Percentiles rank a stretch among this genome's conserved stretches.
phyloP scores from a whole-genome alignment of 2,329 filamentous ascomycete species.

The Calonectria crousiana region DNA sequence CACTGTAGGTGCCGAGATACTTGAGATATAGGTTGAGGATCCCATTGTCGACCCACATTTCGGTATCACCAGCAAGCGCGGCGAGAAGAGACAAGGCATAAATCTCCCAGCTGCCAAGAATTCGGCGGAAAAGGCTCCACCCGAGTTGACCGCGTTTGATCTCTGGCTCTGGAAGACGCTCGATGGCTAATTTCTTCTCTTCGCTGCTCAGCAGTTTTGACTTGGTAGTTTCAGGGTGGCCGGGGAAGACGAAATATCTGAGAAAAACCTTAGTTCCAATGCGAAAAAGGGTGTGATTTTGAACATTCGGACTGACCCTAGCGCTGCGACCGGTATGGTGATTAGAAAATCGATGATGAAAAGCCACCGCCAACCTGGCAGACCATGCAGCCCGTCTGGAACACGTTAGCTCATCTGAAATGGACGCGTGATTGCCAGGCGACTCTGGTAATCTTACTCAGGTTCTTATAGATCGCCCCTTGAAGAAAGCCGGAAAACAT shows the following conservation, averaged over 20 bases:
- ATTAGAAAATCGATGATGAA: slow-evolving; percentile 56
- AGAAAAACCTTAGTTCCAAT: not conserved
- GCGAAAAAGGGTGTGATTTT: no score
- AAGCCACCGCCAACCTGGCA: slow-evolving; percentile 58
- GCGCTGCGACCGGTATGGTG: slow-evolving; percentile 45
- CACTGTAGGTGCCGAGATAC: slow-evolving; percentile 45
- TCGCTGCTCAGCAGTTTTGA: slow-evolving; percentile 20
- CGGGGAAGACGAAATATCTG: slow-evolving; percentile 46
- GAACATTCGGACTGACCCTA: slow-evolving; percentile 29
- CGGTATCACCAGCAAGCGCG: not conserved
- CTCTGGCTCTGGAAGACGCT: slow-evolving; percentile 11
- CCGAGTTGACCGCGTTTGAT: not conserved
- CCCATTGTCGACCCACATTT: slow-evolving; percentile 22
- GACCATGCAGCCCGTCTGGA: slow-evolving; percentile 54
- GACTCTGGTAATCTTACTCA: not conserved
- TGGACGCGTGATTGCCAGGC: no score
- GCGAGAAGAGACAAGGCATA: not conserved
- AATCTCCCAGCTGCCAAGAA: not conserved
- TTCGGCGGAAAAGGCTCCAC: not conserved
- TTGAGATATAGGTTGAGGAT: slow-evolving; percentile 41
- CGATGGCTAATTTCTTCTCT: slow-evolving; percentile 39
- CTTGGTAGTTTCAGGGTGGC: slow-evolving; percentile 44
- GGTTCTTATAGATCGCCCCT: slow-evolving; percentile 64
- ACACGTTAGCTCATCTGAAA: not conserved
- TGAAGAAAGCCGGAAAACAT: slow-evolving; percentile 62